Conservation (phyloP, 2,329 filamentous ascomycete genomes). For the Botrytis deweyae region DNA sequence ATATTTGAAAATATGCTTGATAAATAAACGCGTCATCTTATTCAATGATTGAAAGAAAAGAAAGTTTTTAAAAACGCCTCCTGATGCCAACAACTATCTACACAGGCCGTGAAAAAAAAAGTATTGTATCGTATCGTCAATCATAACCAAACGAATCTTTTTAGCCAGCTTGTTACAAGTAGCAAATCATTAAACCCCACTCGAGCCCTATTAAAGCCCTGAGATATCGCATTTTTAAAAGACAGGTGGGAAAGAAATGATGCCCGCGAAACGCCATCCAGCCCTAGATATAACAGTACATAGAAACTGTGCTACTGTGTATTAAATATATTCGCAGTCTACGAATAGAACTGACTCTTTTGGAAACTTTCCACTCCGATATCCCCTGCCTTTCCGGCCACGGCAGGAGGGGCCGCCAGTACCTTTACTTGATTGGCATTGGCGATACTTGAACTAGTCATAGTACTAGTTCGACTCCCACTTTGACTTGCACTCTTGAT, state of each 20-base stretch:
- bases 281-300: background rate
- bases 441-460: constrained; percentile 39
- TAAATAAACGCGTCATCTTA: background rate
- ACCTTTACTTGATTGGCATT: constrained; percentile 15
- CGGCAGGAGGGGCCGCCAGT: constrained; percentile 45
- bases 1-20: background rate
- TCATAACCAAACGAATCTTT: background rate
- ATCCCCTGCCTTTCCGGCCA: constrained; percentile 61
- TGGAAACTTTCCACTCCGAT: constrained; percentile 69
- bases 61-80: background rate
- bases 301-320: background rate
- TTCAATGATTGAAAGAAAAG: background rate
- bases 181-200: constrained; percentile 4
- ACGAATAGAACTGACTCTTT: constrained; percentile 67
- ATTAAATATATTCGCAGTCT: constrained; percentile 29
- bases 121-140: constrained; percentile 1
- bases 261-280: background rate
- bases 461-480: constrained; percentile 43
- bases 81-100: background rate
- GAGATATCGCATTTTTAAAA: background rate
- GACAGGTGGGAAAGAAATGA: background rate
- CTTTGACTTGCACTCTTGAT: constrained; percentile 45
- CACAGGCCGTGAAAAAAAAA: background rate
- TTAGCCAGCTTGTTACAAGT: background rate
- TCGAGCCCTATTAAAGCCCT: background rate